A percentile compares a stretch with the other conserved stretches of the same genome.
These are phyloP conservation scores for Quercus aquifolioides DNA, from an alignment of 306 rosid genomes.

Conservation along the genomic window DNA sequence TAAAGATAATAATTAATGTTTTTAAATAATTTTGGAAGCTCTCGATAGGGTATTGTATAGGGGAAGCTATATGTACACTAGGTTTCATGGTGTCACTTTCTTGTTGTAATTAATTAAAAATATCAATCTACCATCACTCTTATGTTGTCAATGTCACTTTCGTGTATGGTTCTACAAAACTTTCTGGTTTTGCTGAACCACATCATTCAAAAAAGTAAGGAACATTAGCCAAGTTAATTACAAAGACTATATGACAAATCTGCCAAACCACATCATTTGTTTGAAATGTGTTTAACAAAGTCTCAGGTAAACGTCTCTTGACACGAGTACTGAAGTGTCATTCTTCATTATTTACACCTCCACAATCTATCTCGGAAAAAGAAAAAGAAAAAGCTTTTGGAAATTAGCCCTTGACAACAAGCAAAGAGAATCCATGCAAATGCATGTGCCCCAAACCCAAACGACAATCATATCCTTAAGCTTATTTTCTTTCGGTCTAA, in stretches of 20 bases:
- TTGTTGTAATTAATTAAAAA: neutral
- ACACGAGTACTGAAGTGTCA: too few species aligned
- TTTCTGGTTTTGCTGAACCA: neutral
- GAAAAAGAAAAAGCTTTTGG: neutral
- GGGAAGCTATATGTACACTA: neutral
- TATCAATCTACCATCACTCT: neutral
- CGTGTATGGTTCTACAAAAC: neutral
- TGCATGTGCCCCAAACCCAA: neutral
- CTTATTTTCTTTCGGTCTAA: too few species aligned
- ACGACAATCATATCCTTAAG: too few species aligned
- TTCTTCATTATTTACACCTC: neutral
- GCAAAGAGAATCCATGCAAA: constrained; percentile 10
- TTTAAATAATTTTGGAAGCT: neutral
- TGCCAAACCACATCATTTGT: neutral
- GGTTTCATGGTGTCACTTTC: neutral
- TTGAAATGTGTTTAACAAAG: neutral
- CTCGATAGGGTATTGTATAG: neutral
- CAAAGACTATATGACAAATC: neutral
- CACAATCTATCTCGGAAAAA: neutral
- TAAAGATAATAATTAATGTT: neutral
- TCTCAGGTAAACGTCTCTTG: neutral
- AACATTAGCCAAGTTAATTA: neutral
- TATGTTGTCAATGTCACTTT: neutral
- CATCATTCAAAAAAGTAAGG: neutral
- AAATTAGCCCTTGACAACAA: neutral